Evolutionary conservation across 1,284 basidiomycete species (phyloP).

Genomic region (Ceratobasidium sp.): DNA sequence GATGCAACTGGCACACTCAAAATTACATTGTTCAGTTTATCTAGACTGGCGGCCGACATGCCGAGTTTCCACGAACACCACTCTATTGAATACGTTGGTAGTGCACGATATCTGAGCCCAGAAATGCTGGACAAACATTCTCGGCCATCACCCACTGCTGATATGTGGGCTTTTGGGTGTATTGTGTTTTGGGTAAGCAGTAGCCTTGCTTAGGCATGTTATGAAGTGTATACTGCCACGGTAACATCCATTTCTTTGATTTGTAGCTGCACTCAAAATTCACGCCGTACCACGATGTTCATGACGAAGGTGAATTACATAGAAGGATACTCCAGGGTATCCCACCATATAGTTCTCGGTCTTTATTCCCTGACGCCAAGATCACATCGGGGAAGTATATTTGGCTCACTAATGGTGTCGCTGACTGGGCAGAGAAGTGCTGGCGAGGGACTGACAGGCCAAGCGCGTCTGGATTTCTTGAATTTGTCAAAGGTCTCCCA

Average conservation of each 20-base stretch:
- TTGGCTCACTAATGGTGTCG: conserved; percentile 12
- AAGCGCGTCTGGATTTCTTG: neutral
- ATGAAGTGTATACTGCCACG: neutral
- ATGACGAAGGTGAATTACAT: neutral
- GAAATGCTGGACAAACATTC: conserved; percentile 13
- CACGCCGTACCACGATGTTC: neutral
- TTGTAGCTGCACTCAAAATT: neutral
- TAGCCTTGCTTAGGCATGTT: no score
- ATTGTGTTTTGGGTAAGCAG: conserved; percentile 28
- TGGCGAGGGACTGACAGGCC: conserved; percentile 7
- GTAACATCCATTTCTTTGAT: neutral
- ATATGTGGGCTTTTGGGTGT: conserved; percentile 40
- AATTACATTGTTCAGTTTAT: conserved; percentile 12
- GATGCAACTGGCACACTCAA: conserved; percentile 19
- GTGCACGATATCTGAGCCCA: conserved; percentile 26
- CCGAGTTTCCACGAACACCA: neutral
- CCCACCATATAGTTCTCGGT: neutral
- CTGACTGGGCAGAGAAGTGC: neutral
- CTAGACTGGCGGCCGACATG: neutral
- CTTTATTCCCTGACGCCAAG: neutral
- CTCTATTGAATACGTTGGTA: neutral
- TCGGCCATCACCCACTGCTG: conserved; percentile 10
- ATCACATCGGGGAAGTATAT: neutral
- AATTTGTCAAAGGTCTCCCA: neutral
- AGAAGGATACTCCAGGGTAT: neutral